phyloP scores from a whole-genome alignment of 2,329 filamentous ascomycete species.

The Aspergillus jensenii region DNA sequence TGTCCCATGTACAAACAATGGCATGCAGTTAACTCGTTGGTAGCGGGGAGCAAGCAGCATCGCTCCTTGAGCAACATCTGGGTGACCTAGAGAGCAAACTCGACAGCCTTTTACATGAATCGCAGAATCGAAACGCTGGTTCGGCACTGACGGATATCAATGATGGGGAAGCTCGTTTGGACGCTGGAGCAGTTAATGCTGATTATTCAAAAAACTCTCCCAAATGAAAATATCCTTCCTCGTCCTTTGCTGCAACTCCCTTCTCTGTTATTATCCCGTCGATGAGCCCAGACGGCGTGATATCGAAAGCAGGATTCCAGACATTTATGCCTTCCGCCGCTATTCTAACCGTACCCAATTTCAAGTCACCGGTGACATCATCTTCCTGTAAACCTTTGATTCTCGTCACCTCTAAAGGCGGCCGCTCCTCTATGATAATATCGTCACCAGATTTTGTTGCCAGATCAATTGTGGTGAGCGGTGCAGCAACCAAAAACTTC shows the following conservation, averaged over 20 bases:
- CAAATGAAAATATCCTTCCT: slow-evolving; percentile 67
- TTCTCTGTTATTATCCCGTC: slow-evolving; percentile 93
- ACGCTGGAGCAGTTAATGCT: neutral
- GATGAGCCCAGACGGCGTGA: slow-evolving; percentile 84
- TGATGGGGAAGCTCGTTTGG: neutral
- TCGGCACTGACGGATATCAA: neutral
- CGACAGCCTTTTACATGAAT: slow-evolving; percentile 14
- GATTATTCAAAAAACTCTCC: slow-evolving; percentile 28
- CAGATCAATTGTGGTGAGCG: slow-evolving; percentile 90
- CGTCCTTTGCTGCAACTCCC: slow-evolving; percentile 77
- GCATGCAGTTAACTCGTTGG: neutral
- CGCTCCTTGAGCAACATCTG: slow-evolving; percentile 56
- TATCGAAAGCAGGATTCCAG: slow-evolving; percentile 97
- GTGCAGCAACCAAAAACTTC: slow-evolving; percentile 93
- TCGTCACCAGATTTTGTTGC: slow-evolving; percentile 72
- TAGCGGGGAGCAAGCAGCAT: slow-evolving; percentile 57
- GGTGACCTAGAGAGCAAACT: slow-evolving; percentile 56
- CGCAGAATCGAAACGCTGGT: neutral
- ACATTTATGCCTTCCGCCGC: slow-evolving; percentile 75
- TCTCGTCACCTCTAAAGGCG: slow-evolving; percentile 76
- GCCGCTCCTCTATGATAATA: slow-evolving; percentile 89
- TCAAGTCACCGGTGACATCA: slow-evolving; percentile 49
- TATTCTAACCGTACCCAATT: slow-evolving; percentile 69
- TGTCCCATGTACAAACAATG: neutral
- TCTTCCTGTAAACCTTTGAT: slow-evolving; percentile 74